Evolutionary conservation across 2,329 filamentous ascomycete species (phyloP).

Genomic region (Hirsutella thompsonii): DNA sequence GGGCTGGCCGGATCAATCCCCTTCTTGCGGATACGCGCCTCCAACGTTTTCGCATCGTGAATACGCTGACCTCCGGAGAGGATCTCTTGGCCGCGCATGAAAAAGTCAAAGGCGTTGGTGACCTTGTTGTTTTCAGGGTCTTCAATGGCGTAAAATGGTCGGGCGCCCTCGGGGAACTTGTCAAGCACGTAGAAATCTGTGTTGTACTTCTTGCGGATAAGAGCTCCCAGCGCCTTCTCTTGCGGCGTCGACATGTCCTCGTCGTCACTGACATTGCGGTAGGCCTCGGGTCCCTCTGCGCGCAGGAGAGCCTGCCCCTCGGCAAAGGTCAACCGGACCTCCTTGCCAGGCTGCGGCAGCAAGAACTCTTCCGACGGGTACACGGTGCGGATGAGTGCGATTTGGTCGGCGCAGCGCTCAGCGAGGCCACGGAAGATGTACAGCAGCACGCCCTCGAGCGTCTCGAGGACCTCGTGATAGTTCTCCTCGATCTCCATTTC

Average conservation of each 20-base stretch:
- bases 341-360: constrained; percentile 60
- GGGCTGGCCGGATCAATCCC: constrained; percentile 64
- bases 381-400: constrained; percentile 56
- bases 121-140: constrained; percentile 16
- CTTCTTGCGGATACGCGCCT: constrained; percentile 63
- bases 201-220: constrained; percentile 78
- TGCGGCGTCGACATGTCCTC: constrained; percentile 73
- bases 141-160: constrained; percentile 87
- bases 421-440: constrained; percentile 65
- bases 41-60: constrained; percentile 63
- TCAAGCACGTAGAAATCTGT: constrained; percentile 96
- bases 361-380: constrained; percentile 71
- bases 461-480: constrained; percentile 62
- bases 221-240: constrained; percentile 76
- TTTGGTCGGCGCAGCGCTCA: constrained; percentile 54
- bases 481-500: constrained; percentile 78
- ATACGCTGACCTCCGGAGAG: constrained; percentile 87
- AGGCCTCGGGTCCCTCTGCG: constrained; percentile 57
- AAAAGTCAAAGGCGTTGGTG: constrained; percentile 23
- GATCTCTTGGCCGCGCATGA: constrained; percentile 87
- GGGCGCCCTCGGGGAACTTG: constrained; percentile 81
- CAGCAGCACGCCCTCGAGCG: constrained; percentile 63
- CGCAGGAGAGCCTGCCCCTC: constrained; percentile 68
- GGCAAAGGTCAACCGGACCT: constrained; percentile 64
- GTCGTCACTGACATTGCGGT: constrained; percentile 54